These are phyloP conservation scores for Thielaviopsis populi DNA, from an alignment of 2,329 filamentous ascomycete species.

Conservation along the genomic window DNA sequence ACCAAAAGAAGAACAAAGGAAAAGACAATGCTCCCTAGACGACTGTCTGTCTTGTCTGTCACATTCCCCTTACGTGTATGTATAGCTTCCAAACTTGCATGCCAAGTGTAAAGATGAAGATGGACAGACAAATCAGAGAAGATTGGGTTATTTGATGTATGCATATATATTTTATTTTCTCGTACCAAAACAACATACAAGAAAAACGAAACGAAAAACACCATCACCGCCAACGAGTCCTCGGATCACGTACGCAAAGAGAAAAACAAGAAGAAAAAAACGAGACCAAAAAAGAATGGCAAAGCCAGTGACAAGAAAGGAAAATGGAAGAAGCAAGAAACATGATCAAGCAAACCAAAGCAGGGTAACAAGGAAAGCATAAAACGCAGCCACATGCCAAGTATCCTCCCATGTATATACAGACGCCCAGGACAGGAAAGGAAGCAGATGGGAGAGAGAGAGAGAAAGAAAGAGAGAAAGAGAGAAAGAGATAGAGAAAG, in stretches of 20 bases:
- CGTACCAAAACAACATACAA: neutral
- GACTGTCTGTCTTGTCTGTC: neutral
- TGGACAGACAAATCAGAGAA: neutral
- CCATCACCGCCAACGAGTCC: neutral
- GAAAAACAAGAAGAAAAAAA: neutral
- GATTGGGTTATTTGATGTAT: neutral
- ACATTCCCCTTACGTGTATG: neutral
- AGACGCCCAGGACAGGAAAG: neutral
- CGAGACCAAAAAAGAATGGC: neutral
- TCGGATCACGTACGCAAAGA: neutral
- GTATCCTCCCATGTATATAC: slow-evolving; percentile 11
- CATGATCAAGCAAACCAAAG: neutral
- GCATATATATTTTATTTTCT: slow-evolving; percentile 8
- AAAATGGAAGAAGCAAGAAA: neutral
- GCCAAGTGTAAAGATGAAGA: neutral
- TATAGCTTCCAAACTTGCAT: neutral
- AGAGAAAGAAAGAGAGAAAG: neutral
- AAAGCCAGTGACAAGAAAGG: neutral
- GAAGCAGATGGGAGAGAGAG: neutral
- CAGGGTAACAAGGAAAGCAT: slow-evolving; percentile 1
- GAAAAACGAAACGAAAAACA: neutral
- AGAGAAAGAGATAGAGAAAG: too few relatives aligned
- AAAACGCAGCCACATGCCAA: slow-evolving; percentile 8
- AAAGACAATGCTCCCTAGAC: neutral
- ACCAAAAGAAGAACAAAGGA: neutral